Evolutionary conservation across 768 basidiomycete species (phyloP), one percentile per base, ranked within the genome.

Genomic region (Nidula microcarpa): DNA sequence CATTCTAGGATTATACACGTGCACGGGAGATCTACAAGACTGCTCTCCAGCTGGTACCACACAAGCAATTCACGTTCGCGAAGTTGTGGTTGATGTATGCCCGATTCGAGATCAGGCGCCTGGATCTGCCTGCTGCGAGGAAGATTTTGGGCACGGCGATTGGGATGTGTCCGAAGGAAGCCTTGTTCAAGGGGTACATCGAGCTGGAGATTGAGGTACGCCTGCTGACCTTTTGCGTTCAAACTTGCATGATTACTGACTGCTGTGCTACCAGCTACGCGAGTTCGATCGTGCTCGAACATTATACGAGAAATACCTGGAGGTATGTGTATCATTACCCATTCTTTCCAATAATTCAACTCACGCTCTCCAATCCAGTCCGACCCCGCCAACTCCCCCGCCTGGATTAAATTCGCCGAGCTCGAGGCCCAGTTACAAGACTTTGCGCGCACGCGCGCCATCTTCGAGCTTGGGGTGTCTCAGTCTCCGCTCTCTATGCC

Each of bases 341-440:
- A 30, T 30, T 4, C 23, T 30, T 30, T 4, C 23, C 23, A 30
- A 30, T 30, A 30, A 2, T 3, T 30, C 23, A 30, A 4, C 23
- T 30, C 23, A 30, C 23, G 23, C 23, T 30, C 23, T 30, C 23
- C 2, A 30, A 79, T 69, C 18, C 35, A 86, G 91, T 92, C 84
- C 65, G 96, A 98, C 67, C 80, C 94, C 0, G 86, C 91, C 30
- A 94, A 96, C 67, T 89, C 92, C 1, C 75, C 91, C 1, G 91
- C 94, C 0, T 98, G 96, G 96, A 96, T 98, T 71, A 90, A 91
- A 68, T 98, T 85, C 68, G 91, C 96, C 23, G 91, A 96, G 62
- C 82, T 97, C 34, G 95, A 98, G 68, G 81, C 84, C 0, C 87
- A 87, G 48, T 78, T 97, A 0, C 88, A 89, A 66, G 95, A 98